phyloP scores from a whole-genome alignment of 768 basidiomycete species.

The Rubroboletus pulcherrimus region DNA sequence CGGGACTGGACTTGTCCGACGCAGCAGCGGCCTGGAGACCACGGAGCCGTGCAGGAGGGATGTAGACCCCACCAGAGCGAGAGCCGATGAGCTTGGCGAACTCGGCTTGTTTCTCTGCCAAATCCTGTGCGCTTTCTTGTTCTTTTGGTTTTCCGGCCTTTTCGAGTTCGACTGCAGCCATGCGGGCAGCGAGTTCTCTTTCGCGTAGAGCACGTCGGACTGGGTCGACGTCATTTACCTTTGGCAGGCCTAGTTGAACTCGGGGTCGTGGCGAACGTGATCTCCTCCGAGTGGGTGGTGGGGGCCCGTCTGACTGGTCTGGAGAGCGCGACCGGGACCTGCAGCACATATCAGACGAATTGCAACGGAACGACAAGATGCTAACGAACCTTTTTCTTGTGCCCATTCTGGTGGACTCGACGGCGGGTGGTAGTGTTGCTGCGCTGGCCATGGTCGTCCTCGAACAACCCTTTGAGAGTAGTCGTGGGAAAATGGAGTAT shows the following conservation, averaged over 20 bases:
- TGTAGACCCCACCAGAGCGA: slow-evolving; percentile 91
- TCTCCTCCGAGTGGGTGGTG: slow-evolving; percentile 41
- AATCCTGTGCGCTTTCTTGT: slow-evolving; percentile 42
- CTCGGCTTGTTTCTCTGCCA: slow-evolving; percentile 74
- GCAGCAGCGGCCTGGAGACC: slow-evolving; percentile 84
- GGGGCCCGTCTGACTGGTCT: slow-evolving; percentile 30
- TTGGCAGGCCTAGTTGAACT: slow-evolving; percentile 39
- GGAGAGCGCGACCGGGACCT: slow-evolving; percentile 52
- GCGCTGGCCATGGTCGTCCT: slow-evolving; percentile 38
- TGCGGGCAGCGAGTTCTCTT: slow-evolving; percentile 68
- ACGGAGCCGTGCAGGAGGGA: slow-evolving; percentile 90
- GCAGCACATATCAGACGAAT: background rate
- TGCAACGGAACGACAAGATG: background rate
- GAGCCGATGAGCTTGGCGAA: slow-evolving; percentile 82
- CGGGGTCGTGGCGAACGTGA: slow-evolving; percentile 37
- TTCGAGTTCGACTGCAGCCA: slow-evolving; percentile 67
- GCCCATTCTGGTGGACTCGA: slow-evolving; percentile 34
- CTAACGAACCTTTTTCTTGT: slow-evolving; percentile 42
- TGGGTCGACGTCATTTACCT: slow-evolving; percentile 72
- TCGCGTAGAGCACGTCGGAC: slow-evolving; percentile 73
- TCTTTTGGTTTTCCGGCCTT: slow-evolving; percentile 50
- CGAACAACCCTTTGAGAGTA: background rate
- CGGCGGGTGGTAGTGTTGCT: slow-evolving; percentile 3
- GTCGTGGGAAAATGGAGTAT: slow-evolving; percentile 11
- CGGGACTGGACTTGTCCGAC: slow-evolving; percentile 76